phyloP scores from a whole-genome alignment of 805 yeast genomes.

The Wickerhamiella australiensis region DNA sequence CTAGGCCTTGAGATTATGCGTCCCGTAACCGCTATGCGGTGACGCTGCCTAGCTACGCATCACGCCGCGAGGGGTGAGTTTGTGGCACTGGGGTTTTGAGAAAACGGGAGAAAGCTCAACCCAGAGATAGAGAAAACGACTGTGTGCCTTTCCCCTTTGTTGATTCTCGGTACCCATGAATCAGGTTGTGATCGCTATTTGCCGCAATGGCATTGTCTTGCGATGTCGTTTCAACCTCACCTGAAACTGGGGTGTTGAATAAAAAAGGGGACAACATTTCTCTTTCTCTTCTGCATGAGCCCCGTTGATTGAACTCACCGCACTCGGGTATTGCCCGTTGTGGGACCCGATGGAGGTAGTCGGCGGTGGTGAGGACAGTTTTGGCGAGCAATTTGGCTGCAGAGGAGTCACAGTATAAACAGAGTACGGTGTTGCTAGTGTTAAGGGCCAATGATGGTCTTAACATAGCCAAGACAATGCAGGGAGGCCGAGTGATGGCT shows the following conservation, averaged over 20 bases:
- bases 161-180: background rate
- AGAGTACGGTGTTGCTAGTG: too few species aligned
- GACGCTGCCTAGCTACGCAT: background rate
- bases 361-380: too few species aligned
- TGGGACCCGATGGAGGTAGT: too few species aligned
- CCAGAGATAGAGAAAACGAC: background rate
- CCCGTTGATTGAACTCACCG: background rate
- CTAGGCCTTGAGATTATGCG: background rate
- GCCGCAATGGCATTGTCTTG: background rate
- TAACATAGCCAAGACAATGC: too few species aligned
- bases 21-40: conserved; percentile 3
- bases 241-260: background rate
- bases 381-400: too few species aligned
- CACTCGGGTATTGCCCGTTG: too few species aligned
- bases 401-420: too few species aligned
- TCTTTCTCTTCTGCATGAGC: background rate
- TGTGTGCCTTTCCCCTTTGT: too few species aligned
- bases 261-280: background rate
- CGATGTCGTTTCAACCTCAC: background rate
- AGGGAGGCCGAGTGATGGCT: too few species aligned
- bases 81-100: background rate
- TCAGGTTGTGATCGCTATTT: background rate
- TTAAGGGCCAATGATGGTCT: too few species aligned
- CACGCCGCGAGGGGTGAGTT: background rate
- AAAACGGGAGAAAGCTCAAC: background rate